Evolutionary conservation across 768 basidiomycete genomes (phyloP).

Genomic region (Mycena polygramma): DNA sequence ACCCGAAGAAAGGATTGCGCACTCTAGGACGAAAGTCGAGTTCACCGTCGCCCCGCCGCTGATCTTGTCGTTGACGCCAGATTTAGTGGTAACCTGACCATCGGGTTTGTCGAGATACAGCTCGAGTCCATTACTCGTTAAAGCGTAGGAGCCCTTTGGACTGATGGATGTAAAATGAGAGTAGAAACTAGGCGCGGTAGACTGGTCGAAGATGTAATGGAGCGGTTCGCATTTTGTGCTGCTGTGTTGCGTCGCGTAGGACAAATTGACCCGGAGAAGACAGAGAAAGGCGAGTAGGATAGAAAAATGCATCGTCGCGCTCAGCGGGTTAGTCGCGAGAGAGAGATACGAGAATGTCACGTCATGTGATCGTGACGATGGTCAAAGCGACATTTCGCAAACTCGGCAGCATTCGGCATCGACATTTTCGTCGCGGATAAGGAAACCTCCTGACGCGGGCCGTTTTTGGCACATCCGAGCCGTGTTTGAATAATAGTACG

Average conservation of each 20-base stretch:
- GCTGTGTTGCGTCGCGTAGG: background rate
- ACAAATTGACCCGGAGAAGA: background rate
- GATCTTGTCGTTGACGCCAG: slow-evolving; percentile 48
- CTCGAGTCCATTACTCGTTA: slow-evolving; percentile 43
- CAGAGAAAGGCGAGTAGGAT: slow-evolving; percentile 3
- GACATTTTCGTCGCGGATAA: background rate
- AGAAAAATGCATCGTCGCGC: slow-evolving; percentile 18
- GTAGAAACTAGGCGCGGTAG: slow-evolving; percentile 10
- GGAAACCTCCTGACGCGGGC: too few relatives aligned
- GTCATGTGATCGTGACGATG: slow-evolving; percentile 12
- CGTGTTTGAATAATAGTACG: too few relatives aligned
- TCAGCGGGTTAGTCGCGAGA: background rate
- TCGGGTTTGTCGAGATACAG: slow-evolving; percentile 47
- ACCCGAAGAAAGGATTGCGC: slow-evolving; percentile 5
- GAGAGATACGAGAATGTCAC: background rate
- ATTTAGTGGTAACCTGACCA: slow-evolving; percentile 39
- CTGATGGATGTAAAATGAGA: slow-evolving; percentile 22
- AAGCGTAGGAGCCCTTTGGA: slow-evolving; percentile 41
- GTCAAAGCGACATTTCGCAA: slow-evolving; percentile 25
- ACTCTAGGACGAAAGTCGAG: slow-evolving; percentile 50
- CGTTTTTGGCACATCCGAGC: too few relatives aligned
- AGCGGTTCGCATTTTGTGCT: slow-evolving; percentile 11
- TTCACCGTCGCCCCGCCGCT: slow-evolving; percentile 53
- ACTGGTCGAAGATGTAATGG: slow-evolving; percentile 10
- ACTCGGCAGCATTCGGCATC: background rate